These are phyloP conservation scores for Ciborinia camelliae DNA, from an alignment of 2,329 filamentous ascomycete species.

Conservation along the genomic window DNA sequence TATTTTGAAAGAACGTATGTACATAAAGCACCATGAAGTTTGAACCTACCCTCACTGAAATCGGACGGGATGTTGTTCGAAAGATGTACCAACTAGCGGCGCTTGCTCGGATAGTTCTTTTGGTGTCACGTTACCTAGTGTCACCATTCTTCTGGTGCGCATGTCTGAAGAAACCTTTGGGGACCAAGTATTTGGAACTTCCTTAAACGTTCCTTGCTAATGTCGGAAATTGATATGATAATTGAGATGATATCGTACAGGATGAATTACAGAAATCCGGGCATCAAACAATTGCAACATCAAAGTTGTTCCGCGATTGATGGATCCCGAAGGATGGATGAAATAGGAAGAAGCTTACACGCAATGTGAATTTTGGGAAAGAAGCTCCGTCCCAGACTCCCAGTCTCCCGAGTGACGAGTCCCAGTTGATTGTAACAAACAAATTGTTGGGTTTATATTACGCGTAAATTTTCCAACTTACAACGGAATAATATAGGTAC, in stretches of 20 bases:
- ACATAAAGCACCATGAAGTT: too few relatives aligned
- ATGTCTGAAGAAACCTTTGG: background rate
- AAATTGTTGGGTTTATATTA: background rate
- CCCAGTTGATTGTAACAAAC: background rate
- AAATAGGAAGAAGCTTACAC: background rate
- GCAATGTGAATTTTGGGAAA: background rate
- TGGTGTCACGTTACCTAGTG: background rate
- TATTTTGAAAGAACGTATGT: background rate
- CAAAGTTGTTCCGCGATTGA: background rate
- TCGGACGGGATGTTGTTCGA: slow-evolving; percentile 10
- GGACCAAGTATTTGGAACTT: background rate
- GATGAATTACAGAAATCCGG: background rate
- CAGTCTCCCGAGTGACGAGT: too few relatives aligned
- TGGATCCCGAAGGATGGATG: too few relatives aligned
- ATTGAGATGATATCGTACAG: background rate
- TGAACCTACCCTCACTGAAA: too few relatives aligned
- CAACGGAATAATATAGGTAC: background rate
- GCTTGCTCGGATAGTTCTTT: background rate
- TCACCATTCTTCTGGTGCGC: slow-evolving; percentile 12
- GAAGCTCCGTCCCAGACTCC: background rate
- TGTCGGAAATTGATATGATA: slow-evolving; percentile 3
- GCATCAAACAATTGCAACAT: background rate
- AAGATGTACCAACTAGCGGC: background rate
- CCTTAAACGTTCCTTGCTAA: slow-evolving; percentile 1
- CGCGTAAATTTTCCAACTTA: background rate